Conservation (phyloP, 495 filamentous ascomycete genomes). For the Umbilicaria muhlenbergii region DNA sequence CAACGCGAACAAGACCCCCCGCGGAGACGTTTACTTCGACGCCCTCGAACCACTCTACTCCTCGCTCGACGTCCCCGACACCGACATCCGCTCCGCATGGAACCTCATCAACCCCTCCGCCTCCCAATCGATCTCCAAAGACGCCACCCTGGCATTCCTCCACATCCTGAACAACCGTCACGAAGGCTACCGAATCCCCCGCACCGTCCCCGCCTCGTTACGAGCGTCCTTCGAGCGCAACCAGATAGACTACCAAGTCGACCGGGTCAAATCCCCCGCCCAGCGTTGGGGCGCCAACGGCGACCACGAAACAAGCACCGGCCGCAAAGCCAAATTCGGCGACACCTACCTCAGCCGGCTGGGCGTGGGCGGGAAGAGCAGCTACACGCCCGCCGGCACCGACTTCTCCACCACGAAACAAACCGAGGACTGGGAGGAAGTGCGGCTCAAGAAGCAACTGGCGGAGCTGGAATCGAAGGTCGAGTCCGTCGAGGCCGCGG, state of each 20-base stretch:
- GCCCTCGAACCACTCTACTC: conserved; percentile 74
- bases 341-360: conserved; percentile 88
- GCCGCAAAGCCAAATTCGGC: conserved; percentile 87
- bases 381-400: conserved; percentile 54
- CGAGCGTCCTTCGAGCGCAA: conserved; percentile 85
- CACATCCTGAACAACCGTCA: conserved; percentile 92
- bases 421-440: conserved; percentile 91
- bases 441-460: conserved; percentile 81
- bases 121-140: conserved; percentile 69
- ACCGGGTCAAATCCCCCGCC: conserved; percentile 38
- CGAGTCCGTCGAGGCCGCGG: conserved; percentile 53
- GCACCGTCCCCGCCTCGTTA: conserved; percentile 79
- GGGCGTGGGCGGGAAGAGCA: conserved; percentile 64
- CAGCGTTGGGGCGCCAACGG: conserved; percentile 49
- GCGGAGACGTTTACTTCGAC: conserved; percentile 69
- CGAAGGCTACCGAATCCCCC: conserved; percentile 86
- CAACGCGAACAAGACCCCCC: conserved; percentile 66
- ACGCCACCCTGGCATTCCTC: conserved; percentile 83
- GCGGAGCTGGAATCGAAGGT: conserved; percentile 75
- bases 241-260: conserved; percentile 87
- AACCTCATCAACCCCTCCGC: conserved; percentile 89
- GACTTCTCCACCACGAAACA: conserved; percentile 68
- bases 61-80: conserved; percentile 87
- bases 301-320: conserved; percentile 62
- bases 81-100: conserved; percentile 86